Evolutionary conservation across 2,329 filamentous ascomycete species (phyloP).

Genomic region (Neopestalotiopsis sp.): DNA sequence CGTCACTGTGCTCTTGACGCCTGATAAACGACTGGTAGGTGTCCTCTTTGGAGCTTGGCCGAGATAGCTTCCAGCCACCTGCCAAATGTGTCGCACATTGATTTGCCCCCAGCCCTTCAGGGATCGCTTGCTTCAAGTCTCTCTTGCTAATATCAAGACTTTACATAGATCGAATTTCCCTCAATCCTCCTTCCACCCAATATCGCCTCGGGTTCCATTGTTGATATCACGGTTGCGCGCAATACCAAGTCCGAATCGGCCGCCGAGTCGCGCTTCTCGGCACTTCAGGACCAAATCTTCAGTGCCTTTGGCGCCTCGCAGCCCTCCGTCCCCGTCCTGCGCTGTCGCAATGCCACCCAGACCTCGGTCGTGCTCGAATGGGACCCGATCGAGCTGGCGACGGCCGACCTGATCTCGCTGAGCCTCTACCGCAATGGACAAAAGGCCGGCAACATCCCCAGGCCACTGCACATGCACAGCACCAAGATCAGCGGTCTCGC

Average conservation of each 20-base stretch:
- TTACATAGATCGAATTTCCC: constrained; percentile 89
- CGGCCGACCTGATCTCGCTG: constrained; percentile 86
- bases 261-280: constrained; percentile 77
- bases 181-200: constrained; percentile 95
- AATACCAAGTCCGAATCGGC: constrained; percentile 80
- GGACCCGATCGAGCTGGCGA: constrained; percentile 93
- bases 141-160: constrained; percentile 31
- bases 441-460: constrained; percentile 94
- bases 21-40: constrained; percentile 93
- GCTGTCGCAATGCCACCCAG: constrained; percentile 96
- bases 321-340: constrained; percentile 78
- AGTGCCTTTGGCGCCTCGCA: constrained; percentile 82
- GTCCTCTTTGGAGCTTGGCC: constrained; percentile 18
- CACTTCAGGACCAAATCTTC: constrained; percentile 89
- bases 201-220: constrained; percentile 94
- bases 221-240: constrained; percentile 93
- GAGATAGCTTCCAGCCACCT: constrained; percentile 20
- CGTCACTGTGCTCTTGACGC: constrained; percentile 93
- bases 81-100: constrained; percentile 17
- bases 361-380: constrained; percentile 98
- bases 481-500: constrained; percentile 97
- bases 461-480: constrained; percentile 84
- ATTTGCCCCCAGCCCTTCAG: not conserved
- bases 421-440: constrained; percentile 94
- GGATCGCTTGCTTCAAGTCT: constrained; percentile 20